Base-by-base conservation (phyloP, 441 rosid species). In the Pelargonium australe region DNA sequence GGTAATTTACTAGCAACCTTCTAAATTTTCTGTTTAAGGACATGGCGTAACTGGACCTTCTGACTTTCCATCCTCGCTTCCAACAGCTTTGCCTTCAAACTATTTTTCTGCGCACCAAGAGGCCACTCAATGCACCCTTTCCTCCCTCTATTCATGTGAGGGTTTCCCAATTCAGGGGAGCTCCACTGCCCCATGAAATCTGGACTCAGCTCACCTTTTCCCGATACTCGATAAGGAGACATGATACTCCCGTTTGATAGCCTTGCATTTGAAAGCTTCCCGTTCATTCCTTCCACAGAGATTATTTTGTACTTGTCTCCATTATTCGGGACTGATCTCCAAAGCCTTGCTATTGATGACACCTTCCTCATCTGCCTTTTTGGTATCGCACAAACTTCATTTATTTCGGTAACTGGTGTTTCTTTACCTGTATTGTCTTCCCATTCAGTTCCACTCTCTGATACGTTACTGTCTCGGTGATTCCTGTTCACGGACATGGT, bases 81-180 rank as follows among this genome's bases (percentile, higher is more conserved):
- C 63, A 94, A 69, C 61, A 94, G 97, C 84, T 86, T 91, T 7
- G 96, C 88, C 85, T 91, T 94, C 60, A 53, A 53, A 53, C 60
- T 89, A 70, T 78, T 76, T 85, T 87, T 95, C 76, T 91, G 96
- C 6, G 82, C 77, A 8, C 86, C 90, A 3, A 94, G 87, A 19
- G 96, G 90, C 97, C 97, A 95, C 64, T 95, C 99, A 19, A 95
- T 91, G 88, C 97, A 91, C 37, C 99, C 97, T 76, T 91, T 91
- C 92, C 85, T 88, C 61, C 96, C 97, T 63, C 85, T 80, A 55
- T 82, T 79, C 67, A 88, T 70, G 72, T 85, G 91, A 68, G 89
- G 86, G 72, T 87, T 82, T 67, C 84, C 86, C 0, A 86, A 79
- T 61, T 95, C 96, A 0, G 96, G 96, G 0, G 96, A 89, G 75